phyloP scores from a whole-genome alignment of 106 monocot species.

The Allium cepa region DNA sequence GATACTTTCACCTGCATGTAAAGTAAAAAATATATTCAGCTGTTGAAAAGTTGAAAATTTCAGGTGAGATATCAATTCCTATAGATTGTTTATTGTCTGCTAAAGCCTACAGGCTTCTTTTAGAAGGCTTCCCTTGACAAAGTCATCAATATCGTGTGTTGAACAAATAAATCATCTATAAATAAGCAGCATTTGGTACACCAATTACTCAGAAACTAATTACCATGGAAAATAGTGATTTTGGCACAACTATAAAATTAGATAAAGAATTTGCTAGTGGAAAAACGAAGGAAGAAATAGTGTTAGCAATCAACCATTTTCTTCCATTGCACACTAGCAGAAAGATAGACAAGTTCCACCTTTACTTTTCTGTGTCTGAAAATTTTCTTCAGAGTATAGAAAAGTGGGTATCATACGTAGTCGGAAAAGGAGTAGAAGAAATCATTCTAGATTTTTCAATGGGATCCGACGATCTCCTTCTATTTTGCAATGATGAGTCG shows the following conservation, averaged over 20 bases:
- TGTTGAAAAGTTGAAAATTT: too few relatives aligned
- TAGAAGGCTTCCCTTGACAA: not conserved
- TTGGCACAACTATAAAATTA: not conserved
- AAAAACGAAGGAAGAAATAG: slow-evolving; percentile 7
- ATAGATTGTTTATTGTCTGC: not conserved
- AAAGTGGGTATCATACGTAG: not conserved
- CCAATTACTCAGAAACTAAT: not conserved
- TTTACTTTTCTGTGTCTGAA: not conserved
- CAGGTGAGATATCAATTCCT: too few relatives aligned
- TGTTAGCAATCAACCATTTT: not conserved
- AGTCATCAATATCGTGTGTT: not conserved
- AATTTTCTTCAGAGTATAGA: not conserved
- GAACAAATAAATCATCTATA: not conserved
- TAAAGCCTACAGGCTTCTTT: not conserved
- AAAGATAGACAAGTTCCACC: slow-evolving; percentile 4
- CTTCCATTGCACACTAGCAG: not conserved
- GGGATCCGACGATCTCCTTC: not conserved
- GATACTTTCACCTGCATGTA: not conserved
- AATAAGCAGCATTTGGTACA: not conserved
- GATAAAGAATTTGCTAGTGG: not conserved
- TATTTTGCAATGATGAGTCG: not conserved
- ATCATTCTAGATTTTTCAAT: slow-evolving; percentile 5
- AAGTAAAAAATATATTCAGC: too few relatives aligned
- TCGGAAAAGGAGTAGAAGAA: not conserved
- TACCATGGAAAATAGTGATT: slow-evolving; percentile 1